Conservation (phyloP, 306 rosid species). For the Vigna unguiculata region DNA sequence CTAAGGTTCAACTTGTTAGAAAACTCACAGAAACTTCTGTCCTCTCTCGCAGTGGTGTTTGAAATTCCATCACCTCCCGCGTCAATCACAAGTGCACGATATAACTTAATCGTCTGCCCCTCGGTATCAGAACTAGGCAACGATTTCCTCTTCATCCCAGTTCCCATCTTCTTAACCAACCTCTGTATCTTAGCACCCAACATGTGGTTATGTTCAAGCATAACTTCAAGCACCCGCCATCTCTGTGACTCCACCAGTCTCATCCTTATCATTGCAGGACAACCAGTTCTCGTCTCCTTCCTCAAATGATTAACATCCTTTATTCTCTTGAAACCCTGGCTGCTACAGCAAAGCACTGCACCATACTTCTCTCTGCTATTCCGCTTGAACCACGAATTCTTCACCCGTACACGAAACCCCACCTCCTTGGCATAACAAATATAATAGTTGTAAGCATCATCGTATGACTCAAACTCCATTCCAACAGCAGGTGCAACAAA, state of each 20-base stretch:
- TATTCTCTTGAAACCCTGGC: constrained; percentile 94
- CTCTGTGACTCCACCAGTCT: constrained; percentile 82
- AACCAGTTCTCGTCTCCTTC: constrained; percentile 95
- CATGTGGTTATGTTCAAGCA: constrained; percentile 86
- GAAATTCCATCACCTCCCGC: constrained; percentile 64
- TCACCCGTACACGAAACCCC: constrained; percentile 93
- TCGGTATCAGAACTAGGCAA: constrained; percentile 66
- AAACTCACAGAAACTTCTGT: constrained; percentile 46
- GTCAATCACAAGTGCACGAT: constrained; percentile 92
- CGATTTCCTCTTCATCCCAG: constrained; percentile 67
- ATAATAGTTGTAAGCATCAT: constrained; percentile 92
- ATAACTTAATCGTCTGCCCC: constrained; percentile 73
- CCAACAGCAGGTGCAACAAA: constrained; percentile 89
- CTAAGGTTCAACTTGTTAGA: constrained; percentile 70
- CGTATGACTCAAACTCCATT: constrained; percentile 95
- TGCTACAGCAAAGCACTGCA: constrained; percentile 97
- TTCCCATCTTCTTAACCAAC: constrained; percentile 67
- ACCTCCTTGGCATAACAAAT: constrained; percentile 93
- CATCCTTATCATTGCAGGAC: constrained; percentile 98
- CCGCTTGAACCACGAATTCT: constrained; percentile 96
- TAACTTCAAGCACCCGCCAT: constrained; percentile 92
- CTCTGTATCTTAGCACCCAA: constrained; percentile 72
- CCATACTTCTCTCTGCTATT: constrained; percentile 95
- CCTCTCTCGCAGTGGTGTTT: constrained; percentile 53
- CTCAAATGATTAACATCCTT: constrained; percentile 88